Base-by-base conservation (phyloP, 768 basidiomycete genomes). In the Artomyces pyxidatus region DNA sequence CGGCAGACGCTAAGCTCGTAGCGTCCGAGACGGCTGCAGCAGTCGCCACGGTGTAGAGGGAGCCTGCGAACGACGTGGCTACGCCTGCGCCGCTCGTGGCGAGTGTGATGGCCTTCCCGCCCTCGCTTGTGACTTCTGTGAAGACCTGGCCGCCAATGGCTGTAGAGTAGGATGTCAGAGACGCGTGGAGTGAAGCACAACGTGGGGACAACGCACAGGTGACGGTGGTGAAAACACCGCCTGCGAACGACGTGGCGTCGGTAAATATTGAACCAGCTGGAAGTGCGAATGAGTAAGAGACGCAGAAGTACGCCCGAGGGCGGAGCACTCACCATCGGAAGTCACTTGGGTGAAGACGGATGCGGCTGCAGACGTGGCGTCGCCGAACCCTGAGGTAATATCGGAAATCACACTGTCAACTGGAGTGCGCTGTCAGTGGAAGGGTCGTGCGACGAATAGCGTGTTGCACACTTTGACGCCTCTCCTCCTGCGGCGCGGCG, bases 31-130 rank as follows among this genome's bases (percentile, higher is more conserved):
- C 45, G 35, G 27, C 30, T 4, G 30, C 45, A 5, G 17, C 30
- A 21, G 55, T 56, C 11, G 53, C 56, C 3, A 49, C 53, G 6
- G 56, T 57, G 32, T 55, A 54, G 19, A 51, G 49, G 1, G 49
- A 51, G 10, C 55, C 55, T 17, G 44, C 55, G 12, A 57, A 57
- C 23, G 39, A 55, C 12, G 55, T 57, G 25, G 46, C 40, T 12
- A 28, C 25, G 26, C 55, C 55, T 17, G 21, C 37, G 12, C 55
- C 55, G 26, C 55, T 57, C 17, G 2, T 14, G 2, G 53, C 55
- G 17, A 57, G 55, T 2, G 55, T 57, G 40, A 57, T 51, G 5
- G 22, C 55, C 9, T 17, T 11, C 21, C 55, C 55, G 29, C 55
- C 55, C n/a, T n/a, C 44, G 11, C 42, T 42, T 11, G 55, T 49